Base-by-base conservation (phyloP, 2,329 filamentous ascomycete species). In the Sporothrix protearum region DNA sequence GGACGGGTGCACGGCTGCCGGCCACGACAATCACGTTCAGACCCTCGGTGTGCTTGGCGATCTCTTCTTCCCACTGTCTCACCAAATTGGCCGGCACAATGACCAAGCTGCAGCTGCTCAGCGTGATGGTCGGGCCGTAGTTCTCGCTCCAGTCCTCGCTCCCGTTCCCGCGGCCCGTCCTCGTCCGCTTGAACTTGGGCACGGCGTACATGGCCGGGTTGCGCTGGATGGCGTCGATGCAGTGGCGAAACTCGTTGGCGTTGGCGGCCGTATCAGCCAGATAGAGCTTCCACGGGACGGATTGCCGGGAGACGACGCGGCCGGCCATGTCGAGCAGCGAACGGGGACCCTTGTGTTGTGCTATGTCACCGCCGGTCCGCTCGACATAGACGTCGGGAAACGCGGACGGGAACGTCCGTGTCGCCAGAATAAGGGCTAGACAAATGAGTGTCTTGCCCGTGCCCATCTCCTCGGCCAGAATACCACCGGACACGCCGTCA, bases 371-470 rank as follows among this genome's bases (percentile, higher is more conserved):
- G 19, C 49, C 53, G 68, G 19, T 57, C 22, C 39, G 36, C 16
- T 33, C 53, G 12, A 45, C 55, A 28, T 45, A 22, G 28, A 45
- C 19, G 2, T 89, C 85, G 1, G 94, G 91, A 3, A 91, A 86
- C 22, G 84, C 81, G 5, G 92, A 87, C 12, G 89, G 86, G 73
- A 94, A 86, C 42, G 89, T 84, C 76, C 87, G 89, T 0, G 93
- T 97, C 2, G 93, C 90, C 33, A 96, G 83, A 51, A 97, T 89
- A 1, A 93, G 81, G 7, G 91, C 70, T 22, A 98, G 81, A 74
- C 92, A 95, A 12, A 97, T 97, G 33, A 97, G 81, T 0, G 95
- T 97, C 82, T 97, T 98, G 0, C 95, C 94, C 0, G 87, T 82
- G 6, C 91, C 91, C 92, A 94, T 94, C 74, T 92, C 90, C 77